Evolutionary conservation across 1,284 basidiomycete genomes (phyloP).

Genomic region (Cutaneotrichosporon spelunceum): DNA sequence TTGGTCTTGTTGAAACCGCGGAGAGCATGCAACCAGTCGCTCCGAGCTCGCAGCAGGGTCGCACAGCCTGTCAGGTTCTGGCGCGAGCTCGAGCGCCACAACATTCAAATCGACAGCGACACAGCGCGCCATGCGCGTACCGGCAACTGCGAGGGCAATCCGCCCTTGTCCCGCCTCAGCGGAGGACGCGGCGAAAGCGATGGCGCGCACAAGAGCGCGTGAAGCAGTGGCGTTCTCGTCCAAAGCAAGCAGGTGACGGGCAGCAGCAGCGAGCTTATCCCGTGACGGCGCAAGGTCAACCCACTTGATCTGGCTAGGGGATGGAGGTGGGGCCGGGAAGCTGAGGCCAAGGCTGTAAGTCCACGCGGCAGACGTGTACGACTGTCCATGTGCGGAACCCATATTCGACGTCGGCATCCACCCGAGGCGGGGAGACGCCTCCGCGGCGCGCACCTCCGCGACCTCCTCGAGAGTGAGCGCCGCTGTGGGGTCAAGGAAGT

Average conservation of each 20-base stretch:
- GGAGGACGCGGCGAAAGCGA: background rate
- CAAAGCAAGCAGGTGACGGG: background rate
- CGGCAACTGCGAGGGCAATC: slow-evolving; percentile 3
- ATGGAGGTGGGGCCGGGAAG: background rate
- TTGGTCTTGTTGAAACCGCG: background rate
- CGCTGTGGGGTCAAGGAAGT: background rate
- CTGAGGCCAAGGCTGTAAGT: background rate
- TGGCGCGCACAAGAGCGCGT: slow-evolving; percentile 8
- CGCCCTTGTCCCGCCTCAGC: slow-evolving; percentile 4
- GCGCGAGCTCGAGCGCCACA: slow-evolving; percentile 11
- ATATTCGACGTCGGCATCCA: background rate
- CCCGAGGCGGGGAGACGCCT: background rate
- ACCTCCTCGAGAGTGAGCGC: slow-evolving; percentile 1
- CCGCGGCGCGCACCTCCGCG: background rate
- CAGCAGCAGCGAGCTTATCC: background rate
- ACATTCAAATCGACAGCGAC: slow-evolving; percentile 8
- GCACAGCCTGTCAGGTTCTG: background rate
- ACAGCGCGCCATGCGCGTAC: slow-evolving; percentile 7
- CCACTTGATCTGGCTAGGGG: background rate
- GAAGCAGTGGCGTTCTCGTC: slow-evolving; percentile 8
- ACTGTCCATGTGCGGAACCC: background rate
- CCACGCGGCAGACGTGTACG: background rate
- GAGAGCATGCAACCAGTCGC: too few relatives aligned
- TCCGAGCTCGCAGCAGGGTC: background rate
- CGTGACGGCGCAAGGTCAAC: background rate